Evolutionary conservation across 2,329 filamentous ascomycete genomes (phyloP).

Genomic region (Thelonectria discophora): DNA sequence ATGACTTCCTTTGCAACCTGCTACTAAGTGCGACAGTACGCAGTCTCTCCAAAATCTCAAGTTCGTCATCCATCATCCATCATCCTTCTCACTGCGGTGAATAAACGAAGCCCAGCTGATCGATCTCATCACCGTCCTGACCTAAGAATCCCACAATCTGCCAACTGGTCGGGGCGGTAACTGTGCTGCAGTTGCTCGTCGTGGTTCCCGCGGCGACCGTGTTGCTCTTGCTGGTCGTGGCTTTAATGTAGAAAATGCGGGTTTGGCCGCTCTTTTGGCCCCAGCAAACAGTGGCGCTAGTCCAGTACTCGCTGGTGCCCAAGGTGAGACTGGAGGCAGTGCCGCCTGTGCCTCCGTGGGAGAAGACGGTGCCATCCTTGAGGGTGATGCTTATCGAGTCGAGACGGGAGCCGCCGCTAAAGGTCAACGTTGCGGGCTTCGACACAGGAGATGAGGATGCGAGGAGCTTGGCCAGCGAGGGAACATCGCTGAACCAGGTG

Average conservation of each 20-base stretch:
- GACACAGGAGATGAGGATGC: neutral
- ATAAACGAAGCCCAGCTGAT: conserved; percentile 15
- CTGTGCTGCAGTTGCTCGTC: conserved; percentile 7
- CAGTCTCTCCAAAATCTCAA: too few relatives aligned
- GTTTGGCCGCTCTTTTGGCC: conserved; percentile 10
- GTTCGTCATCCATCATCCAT: too few relatives aligned
- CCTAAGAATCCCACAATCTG: conserved; percentile 22
- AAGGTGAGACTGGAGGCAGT: conserved; percentile 1
- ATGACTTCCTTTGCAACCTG: too few relatives aligned
- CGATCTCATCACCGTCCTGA: conserved; percentile 14
- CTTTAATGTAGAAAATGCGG: conserved; percentile 15
- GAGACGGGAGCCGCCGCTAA: conserved; percentile 4
- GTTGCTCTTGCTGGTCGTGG: conserved; percentile 10
- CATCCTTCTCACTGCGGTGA: conserved; percentile 2
- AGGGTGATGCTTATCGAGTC: conserved; percentile 13
- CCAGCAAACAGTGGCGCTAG: conserved; percentile 13
- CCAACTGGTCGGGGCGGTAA: conserved; percentile 12
- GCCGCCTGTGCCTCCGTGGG: conserved; percentile 12
- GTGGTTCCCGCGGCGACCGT: conserved; percentile 1
- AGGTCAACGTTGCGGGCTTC: conserved; percentile 10
- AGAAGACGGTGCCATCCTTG: conserved; percentile 3
- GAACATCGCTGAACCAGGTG: conserved; percentile 17
- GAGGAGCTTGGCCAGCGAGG: neutral
- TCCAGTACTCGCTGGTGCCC: conserved; percentile 13
- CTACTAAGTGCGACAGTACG: too few relatives aligned